These are phyloP conservation scores for Cryomyces antarcticus DNA, from an alignment of 495 filamentous ascomycete species.

Conservation along the genomic window DNA sequence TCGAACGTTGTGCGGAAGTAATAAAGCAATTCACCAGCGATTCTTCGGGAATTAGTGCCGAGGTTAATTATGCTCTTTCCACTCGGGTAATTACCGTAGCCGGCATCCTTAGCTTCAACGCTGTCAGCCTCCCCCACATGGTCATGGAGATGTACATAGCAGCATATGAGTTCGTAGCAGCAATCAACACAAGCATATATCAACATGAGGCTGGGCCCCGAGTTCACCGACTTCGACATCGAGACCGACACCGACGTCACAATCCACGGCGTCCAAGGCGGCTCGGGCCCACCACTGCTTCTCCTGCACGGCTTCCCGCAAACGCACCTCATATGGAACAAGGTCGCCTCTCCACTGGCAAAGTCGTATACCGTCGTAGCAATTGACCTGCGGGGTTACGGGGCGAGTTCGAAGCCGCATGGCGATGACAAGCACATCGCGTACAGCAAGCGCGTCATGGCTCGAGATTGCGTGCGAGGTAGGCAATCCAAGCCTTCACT, in stretches of 20 bases:
- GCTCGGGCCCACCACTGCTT: constrained; percentile 18
- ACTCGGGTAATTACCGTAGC: no score
- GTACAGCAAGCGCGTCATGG: constrained; percentile 21
- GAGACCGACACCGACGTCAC: constrained; percentile 5
- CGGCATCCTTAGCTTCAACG: no score
- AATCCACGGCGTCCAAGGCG: constrained; percentile 14
- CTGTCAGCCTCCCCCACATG: no score
- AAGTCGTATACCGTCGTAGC: constrained; percentile 15
- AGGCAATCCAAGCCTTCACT: no score
- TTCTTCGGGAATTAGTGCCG: no score
- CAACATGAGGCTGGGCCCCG: no score
- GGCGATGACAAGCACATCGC: constrained; percentile 3
- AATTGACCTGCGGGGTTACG: constrained; percentile 24
- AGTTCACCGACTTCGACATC: constrained; percentile 10
- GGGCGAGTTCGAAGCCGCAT: constrained; percentile 19
- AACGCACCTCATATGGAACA: constrained; percentile 23
- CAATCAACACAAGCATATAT: no score
- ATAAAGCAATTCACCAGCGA: no score
- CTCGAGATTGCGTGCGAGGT: constrained; percentile 11
- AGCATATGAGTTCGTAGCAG: no score
- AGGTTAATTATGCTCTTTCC: no score
- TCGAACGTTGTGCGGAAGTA: no score
- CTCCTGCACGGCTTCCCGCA: constrained; percentile 22
- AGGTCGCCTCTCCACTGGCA: constrained; percentile 11
- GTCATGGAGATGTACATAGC: no score